A percentile compares a stretch with the other conserved stretches of the same genome.
phyloP scores from a whole-genome alignment of 495 filamentous ascomycete genomes.

The Podospora bellae-mahoneyi region DNA sequence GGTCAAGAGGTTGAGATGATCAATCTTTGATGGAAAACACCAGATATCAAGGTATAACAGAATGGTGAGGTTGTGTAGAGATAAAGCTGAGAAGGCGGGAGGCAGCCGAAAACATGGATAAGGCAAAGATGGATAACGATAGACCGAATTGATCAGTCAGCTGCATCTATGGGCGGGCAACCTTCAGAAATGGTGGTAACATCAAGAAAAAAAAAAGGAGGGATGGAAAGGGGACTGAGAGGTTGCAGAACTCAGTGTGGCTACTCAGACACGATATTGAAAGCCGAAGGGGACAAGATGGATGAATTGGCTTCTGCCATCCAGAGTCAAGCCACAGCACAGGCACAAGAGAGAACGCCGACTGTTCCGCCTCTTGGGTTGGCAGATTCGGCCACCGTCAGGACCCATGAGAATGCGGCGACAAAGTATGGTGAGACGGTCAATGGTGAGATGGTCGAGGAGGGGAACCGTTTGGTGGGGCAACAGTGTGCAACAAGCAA shows the following conservation, averaged over 20 bases:
- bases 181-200: conserved; percentile 2
- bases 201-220: not conserved
- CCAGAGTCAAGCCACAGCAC: conserved; percentile 12
- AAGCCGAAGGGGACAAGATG: not conserved
- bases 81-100: not conserved
- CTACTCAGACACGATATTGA: not conserved
- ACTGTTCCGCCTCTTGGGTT: conserved; percentile 18
- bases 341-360: conserved; percentile 15
- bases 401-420: not conserved
- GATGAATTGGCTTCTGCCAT: not conserved
- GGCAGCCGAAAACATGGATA: conserved; percentile 9
- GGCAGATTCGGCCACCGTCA: conserved; percentile 12
- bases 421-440: conserved; percentile 4
- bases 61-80: not conserved
- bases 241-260: not conserved
- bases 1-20: not conserved
- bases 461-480: not conserved
- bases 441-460: not conserved
- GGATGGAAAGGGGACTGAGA: not conserved
- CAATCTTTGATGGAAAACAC: conserved; percentile 1
- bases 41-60: not conserved
- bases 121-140: conserved; percentile 1
- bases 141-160: conserved; percentile 2
- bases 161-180: conserved; percentile 5
- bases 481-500: not conserved